Evolutionary conservation across 2,329 filamentous ascomycete species (phyloP), one percentile per base, ranked within the genome.

Genomic region (Sporothrix curviconia): DNA sequence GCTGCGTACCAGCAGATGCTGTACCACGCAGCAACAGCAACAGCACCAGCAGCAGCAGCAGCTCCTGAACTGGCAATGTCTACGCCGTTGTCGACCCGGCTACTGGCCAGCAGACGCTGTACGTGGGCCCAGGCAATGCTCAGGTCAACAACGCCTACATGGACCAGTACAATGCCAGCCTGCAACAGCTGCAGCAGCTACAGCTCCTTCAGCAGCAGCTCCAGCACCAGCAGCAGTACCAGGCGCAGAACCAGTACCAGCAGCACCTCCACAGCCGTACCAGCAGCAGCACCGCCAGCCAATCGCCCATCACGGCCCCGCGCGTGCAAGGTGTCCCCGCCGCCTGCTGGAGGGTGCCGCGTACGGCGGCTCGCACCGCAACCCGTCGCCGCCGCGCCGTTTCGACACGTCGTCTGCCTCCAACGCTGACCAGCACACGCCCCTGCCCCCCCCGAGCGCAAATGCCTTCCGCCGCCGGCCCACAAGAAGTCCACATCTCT

Each of bases 401-500:
- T 81, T 81, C 49, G 81, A 86, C 30, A 17, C 50, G 17, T 11
- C 49, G 52, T 87, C 89, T 17, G 88, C 87, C 5, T 40, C 49
- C 22, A 24, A 11, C 28, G 28, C 81, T 82, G 84, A 89, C 64
- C 66, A 66, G 55, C 76, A 78, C 14, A 72, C 74, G 2, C 90
- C 91, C 40, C 82, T 96, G 55, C 91, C 91, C 54, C 90, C 90
- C 28, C 90, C 90, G 59, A 95, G 91, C 56, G 89, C 89, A 63
- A 94, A 92, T 67, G 90, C 91, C 44, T 96, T 96, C 79, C 92
- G 92, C 61, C 90, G 91, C 59, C 89, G n/a, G n/a, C 90, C 57
- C 92, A 97, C 74, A 94, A 95, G 79, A 96, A 96, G 81, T 83
- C 84, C 11, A 83, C 85, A 22, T 95, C 92, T 5, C 79, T 92